phyloP scores from a whole-genome alignment of 2,329 filamentous ascomycete genomes.

The Colletotrichum phormii region DNA sequence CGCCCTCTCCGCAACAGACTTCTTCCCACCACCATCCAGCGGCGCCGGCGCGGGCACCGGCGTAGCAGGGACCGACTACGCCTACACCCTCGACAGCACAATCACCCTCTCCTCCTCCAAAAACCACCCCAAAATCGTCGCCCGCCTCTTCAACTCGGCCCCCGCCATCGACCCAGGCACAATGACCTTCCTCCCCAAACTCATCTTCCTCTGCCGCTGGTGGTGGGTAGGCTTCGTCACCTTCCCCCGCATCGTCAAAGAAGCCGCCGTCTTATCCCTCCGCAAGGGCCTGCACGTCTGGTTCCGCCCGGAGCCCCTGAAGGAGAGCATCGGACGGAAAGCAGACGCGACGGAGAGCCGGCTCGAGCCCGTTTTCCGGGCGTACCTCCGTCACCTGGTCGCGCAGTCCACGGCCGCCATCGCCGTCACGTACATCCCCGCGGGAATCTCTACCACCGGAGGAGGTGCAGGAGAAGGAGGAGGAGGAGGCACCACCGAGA shows the following conservation, averaged over 20 bases:
- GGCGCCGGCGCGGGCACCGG: no score
- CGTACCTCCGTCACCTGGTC: slow-evolving; percentile 63
- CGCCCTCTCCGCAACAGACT: slow-evolving; percentile 61
- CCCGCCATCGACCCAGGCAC: slow-evolving; percentile 60
- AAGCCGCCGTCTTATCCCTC: slow-evolving; percentile 70
- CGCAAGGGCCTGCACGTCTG: slow-evolving; percentile 70
- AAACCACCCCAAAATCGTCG: slow-evolving; percentile 69
- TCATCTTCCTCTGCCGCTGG: slow-evolving; percentile 65
- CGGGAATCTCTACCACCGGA: slow-evolving; percentile 52
- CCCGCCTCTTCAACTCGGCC: slow-evolving; percentile 67
- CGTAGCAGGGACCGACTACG: slow-evolving; percentile 49
- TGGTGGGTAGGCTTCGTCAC: slow-evolving; percentile 77
- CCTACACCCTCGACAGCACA: slow-evolving; percentile 64
- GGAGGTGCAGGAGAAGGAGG: not conserved
- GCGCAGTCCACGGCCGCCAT: slow-evolving; percentile 56
- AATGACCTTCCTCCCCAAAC: slow-evolving; percentile 56
- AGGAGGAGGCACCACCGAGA: slow-evolving; percentile 40
- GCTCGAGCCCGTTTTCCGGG: slow-evolving; percentile 60
- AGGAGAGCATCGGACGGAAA: slow-evolving; percentile 64
- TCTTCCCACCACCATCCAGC: slow-evolving; percentile 46
- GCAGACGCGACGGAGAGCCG: slow-evolving; percentile 61
- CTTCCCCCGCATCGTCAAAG: slow-evolving; percentile 72
- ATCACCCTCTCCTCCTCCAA: slow-evolving; percentile 73
- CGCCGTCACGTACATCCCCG: slow-evolving; percentile 64
- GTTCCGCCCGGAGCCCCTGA: slow-evolving; percentile 72